These are phyloP conservation scores for Leccinum subgranulosum DNA, from an alignment of 768 basidiomycete species.

Conservation along the genomic window DNA sequence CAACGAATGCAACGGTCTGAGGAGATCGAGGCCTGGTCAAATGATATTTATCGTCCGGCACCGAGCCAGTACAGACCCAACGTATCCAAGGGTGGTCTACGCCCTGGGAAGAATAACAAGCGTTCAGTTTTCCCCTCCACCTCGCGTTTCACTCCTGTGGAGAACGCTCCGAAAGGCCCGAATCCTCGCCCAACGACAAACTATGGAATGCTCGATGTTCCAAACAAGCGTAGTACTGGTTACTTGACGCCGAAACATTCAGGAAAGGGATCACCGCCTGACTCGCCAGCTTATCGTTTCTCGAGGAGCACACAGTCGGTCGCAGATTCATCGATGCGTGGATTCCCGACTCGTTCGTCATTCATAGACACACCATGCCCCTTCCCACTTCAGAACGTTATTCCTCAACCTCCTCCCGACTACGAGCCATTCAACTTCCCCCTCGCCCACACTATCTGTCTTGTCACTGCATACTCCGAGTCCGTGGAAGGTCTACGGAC, in stretches of 20 bases:
- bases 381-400: slow-evolving; percentile 87
- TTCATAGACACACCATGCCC: slow-evolving; percentile 78
- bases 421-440: slow-evolving; percentile 97
- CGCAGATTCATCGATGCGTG: slow-evolving; percentile 37
- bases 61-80: slow-evolving; percentile 90
- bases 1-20: slow-evolving; percentile 85
- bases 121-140: slow-evolving; percentile 61
- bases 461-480: slow-evolving; percentile 98
- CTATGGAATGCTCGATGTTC: slow-evolving; percentile 64
- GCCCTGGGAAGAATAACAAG: slow-evolving; percentile 47
- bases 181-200: slow-evolving; percentile 57
- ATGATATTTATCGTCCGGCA: slow-evolving; percentile 92
- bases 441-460: slow-evolving; percentile 87
- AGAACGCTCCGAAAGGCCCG: slow-evolving; percentile 50
- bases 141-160: slow-evolving; percentile 75
- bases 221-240: slow-evolving; percentile 58
- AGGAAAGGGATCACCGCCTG: slow-evolving; percentile 65
- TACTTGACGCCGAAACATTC: slow-evolving; percentile 40
- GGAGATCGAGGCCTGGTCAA: slow-evolving; percentile 95
- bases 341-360: slow-evolving; percentile 39
- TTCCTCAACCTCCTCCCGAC: slow-evolving; percentile 88
- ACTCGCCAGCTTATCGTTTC: slow-evolving; percentile 63
- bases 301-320: slow-evolving; percentile 85
- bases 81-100: slow-evolving; percentile 68
- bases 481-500: slow-evolving; percentile 94